phyloP scores from a whole-genome alignment of 495 filamentous ascomycete genomes.

The Trichoderma asperelloides region DNA sequence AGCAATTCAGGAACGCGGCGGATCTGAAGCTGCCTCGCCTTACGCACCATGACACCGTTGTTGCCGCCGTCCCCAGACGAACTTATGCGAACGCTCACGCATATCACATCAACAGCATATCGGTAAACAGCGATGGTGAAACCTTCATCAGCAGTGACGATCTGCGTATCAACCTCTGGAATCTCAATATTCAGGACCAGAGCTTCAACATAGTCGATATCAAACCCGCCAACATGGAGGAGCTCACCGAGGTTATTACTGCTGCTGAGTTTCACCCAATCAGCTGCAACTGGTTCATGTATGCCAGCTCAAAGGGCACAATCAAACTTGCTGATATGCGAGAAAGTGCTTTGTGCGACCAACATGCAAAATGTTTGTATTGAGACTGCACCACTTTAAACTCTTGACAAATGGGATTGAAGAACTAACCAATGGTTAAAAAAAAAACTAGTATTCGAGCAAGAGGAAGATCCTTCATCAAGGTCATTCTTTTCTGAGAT shows the following conservation, averaged over 20 bases:
- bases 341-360: constrained; percentile 88
- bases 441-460: constrained; percentile 92
- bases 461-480: constrained; percentile 98
- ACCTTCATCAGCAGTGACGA: constrained; percentile 99
- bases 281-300: constrained; percentile 99
- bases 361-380: constrained; percentile 77
- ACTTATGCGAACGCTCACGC: constrained; percentile 98
- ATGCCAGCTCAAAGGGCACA: constrained; percentile 96
- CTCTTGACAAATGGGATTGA: neutral
- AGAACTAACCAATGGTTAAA: neutral
- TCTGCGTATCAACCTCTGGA: constrained; percentile 96
- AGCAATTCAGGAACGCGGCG: constrained; percentile 63
- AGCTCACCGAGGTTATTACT: constrained; percentile 96
- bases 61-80: constrained; percentile 88
- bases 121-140: constrained; percentile 97
- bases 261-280: constrained; percentile 95
- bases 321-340: constrained; percentile 99
- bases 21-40: constrained; percentile 88
- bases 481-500: constrained; percentile 99
- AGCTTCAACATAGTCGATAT: constrained; percentile 99
- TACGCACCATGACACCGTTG: constrained; percentile 97
- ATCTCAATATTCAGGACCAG: constrained; percentile 97
- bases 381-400: neutral
- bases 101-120: constrained; percentile 99
- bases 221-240: constrained; percentile 99